Percentiles rank a stretch among this genome's conserved stretches.
These are phyloP conservation scores for Diaporthe eres DNA, from an alignment of 2,329 filamentous ascomycete species.

Conservation along the genomic window DNA sequence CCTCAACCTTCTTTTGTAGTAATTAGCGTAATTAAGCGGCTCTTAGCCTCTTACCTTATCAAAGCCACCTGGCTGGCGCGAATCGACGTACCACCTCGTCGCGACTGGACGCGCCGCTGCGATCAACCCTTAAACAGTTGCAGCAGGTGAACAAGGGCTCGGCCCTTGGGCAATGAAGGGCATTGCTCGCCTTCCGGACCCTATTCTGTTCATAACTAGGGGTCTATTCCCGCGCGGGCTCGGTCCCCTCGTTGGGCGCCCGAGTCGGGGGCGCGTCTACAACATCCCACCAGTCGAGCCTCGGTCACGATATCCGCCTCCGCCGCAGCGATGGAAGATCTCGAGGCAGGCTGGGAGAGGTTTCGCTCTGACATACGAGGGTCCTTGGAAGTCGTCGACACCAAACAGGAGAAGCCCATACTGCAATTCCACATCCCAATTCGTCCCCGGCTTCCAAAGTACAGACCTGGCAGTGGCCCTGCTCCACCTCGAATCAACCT, in stretches of 20 bases:
- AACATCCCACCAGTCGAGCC: background rate
- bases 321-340: background rate
- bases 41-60: background rate
- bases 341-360: constrained; percentile 31
- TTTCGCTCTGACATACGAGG: constrained; percentile 28
- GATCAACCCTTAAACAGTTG: background rate
- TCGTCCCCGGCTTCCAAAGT: constrained; percentile 50
- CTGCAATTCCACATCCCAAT: constrained; percentile 51
- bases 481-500: constrained; percentile 63
- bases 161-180: constrained; percentile 17
- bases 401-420: background rate
- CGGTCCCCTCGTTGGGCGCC: constrained; percentile 2
- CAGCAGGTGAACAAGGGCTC: constrained; percentile 13
- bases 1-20: background rate
- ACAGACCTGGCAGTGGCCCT: constrained; percentile 63
- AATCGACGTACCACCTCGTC: background rate
- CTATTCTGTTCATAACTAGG: background rate
- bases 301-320: background rate
- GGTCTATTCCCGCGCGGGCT: background rate
- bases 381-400: background rate
- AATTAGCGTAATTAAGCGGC: background rate
- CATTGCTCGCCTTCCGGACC: background rate
- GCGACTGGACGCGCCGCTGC: constrained; percentile 9
- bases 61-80: background rate
- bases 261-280: background rate